Base-by-base conservation (phyloP, 306 rosid genomes). In the Biancaea sappan region DNA sequence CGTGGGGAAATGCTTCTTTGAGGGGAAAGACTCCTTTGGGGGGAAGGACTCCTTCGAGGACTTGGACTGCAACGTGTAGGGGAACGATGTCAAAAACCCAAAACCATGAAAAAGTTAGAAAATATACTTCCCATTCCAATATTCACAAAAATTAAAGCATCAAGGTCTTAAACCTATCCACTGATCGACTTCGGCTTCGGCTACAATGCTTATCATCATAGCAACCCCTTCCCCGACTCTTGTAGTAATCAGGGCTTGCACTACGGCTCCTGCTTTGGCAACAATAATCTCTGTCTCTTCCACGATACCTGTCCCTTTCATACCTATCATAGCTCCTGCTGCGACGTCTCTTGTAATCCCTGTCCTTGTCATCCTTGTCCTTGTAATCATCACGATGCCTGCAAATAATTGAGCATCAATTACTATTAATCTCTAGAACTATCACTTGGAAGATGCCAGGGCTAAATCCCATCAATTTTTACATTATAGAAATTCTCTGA, bases 201-300 rank as follows among this genome's bases (percentile, higher is more conserved):
- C 94, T 83, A 16, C 28, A 68, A 3, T 51, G 87, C 32, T 90
- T 92, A 75, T 88, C 94, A 59, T 85, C 85, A 72, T 88, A 82
- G 35, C 82, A 89, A 1, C 84, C 88, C 77, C 86, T 90, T 58
- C 90, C 88, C 51, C 90, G 86, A 48, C 83, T 77, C 76, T 75
- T 90, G 76, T 87, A 60, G 75, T 79, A 81, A 82, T 80, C 95
- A 71, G 90, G 94, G 77, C 93, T 88, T 32, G 76, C 81, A 83
- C 95, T 93, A 5, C 72, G 81, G 87, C 96, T 93, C 83, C 89
- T 83, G 84, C 95, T 90, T 56, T 89, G 80, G 54, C 77, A 84
- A 28, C 73, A 82, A 79, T 66, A 65, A 61, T 85, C 91, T 64
- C 67, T 87, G 41, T 93, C 95, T 80, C 81, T 82, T 65, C 96